Evolutionary conservation across 805 yeast genomes (phyloP), one percentile per base, ranked within the genome.

Genomic region (Maudiozyma turicensis): DNA sequence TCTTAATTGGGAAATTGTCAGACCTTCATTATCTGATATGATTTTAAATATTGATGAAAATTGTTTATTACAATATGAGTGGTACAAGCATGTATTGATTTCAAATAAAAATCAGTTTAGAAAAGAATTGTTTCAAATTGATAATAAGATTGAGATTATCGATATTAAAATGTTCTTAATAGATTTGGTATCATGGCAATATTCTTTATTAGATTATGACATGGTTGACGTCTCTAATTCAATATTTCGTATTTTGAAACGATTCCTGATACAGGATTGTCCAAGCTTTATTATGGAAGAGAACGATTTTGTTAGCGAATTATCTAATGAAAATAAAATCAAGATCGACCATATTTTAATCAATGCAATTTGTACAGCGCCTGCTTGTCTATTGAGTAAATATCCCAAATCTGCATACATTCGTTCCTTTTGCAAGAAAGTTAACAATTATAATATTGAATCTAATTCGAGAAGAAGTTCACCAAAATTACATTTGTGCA

Each of bases 1-100:
- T 5, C 74, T 88, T 58, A 81, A 77, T 54, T 86, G 87, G 95
- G 72, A 72, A 31, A 69, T 87, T 47, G 76, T 76, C 41, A 86
- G 80, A 54, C 87, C 93, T 1, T 73, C 76, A 50, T 59, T 74
- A 40, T 71, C 69, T 47, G 74, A 76, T 51, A 81, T 75, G 67
- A 60, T 69, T 32, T 58, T 73, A 46, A 66, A 68, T 48, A 67
- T 66, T 42, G 70, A 69, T 50, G 76, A 72, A 49, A 69, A 56
- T 72, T 78, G 69, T 64, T 63, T 63, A 52, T 66, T 64, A 33
- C 74, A 64, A 55, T 62, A 70, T 48, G 68, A 67, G 44, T 60
- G 58, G 37, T 58, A 61, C 54, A 60, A 63, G 47, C 58, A 59
- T 5, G 34, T 30, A 14, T 20, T 45, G 6, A 10, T 31, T 11